Evolutionary conservation across 148 eudicot genomes (phyloP).

Genomic region (Agrostemma githago): DNA sequence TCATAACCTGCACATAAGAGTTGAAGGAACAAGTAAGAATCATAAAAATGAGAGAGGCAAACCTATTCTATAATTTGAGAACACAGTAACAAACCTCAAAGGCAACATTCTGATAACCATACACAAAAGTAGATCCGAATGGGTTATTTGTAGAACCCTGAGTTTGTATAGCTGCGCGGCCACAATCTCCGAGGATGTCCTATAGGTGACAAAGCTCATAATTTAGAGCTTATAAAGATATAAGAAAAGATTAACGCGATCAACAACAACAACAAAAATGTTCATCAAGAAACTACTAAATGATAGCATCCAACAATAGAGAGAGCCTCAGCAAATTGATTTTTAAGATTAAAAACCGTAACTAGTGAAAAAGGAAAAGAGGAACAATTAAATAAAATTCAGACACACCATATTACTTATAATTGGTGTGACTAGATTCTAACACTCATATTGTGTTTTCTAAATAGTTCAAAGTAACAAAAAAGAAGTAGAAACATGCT

Average conservation of each 20-base stretch:
- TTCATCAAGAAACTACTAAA: conserved; percentile 1
- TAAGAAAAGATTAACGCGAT: neutral
- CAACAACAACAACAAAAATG: neutral
- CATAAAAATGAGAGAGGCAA: neutral
- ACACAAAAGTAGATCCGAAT: conserved; percentile 91
- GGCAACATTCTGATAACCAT: conserved; percentile 92
- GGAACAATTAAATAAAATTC: neutral
- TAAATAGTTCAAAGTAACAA: neutral
- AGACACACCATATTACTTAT: neutral
- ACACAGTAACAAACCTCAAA: conserved; percentile 60
- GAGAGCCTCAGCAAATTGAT: neutral
- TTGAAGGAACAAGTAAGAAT: conserved; percentile 2
- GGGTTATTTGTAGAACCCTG: conserved; percentile 92
- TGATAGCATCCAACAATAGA: neutral
- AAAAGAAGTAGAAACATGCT: neutral
- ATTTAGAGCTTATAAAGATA: neutral
- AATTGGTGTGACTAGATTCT: neutral
- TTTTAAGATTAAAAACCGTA: neutral
- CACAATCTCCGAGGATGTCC: conserved; percentile 96
- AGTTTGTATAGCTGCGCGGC: conserved; percentile 92
- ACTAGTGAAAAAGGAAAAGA: conserved; percentile 1
- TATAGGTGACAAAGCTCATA: conserved; percentile 23
- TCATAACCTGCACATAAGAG: conserved; percentile 74
- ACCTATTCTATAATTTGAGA: neutral
- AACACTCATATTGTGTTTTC: neutral